Evolutionary conservation across 345 rosid species (phyloP).

Genomic region (Eucalyptus curtisii): DNA sequence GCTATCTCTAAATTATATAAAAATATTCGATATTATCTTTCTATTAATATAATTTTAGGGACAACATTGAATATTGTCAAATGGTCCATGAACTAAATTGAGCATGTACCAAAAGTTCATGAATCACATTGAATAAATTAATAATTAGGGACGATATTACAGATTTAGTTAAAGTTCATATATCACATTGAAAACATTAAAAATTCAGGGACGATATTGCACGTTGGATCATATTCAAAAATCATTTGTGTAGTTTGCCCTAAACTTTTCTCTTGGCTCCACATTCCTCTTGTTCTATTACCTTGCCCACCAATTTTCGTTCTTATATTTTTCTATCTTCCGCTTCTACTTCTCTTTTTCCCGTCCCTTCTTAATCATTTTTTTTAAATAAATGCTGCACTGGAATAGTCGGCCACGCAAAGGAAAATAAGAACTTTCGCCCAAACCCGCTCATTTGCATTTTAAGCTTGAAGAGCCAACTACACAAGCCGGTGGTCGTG

Average conservation of each 20-base stretch:
- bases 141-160: accelerated
- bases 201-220: accelerated
- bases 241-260: no score
- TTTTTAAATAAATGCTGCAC: neutral
- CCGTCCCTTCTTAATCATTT: neutral
- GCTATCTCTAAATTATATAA: accelerated
- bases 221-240: no score
- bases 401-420: neutral
- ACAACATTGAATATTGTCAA: no score
- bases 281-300: neutral
- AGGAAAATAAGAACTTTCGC: neutral
- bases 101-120: accelerated
- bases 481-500: neutral
- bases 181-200: no score
- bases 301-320: neutral
- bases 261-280: neutral
- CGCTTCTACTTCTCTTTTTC: neutral
- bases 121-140: accelerated
- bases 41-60: no score
- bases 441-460: neutral
- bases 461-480: neutral
- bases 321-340: neutral
- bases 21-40: no score
- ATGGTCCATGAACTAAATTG: no score
- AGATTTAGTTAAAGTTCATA: neutral